These are phyloP conservation scores for Sabuloglossum arenarium DNA, from an alignment of 495 filamentous ascomycete genomes.

Conservation along the genomic window DNA sequence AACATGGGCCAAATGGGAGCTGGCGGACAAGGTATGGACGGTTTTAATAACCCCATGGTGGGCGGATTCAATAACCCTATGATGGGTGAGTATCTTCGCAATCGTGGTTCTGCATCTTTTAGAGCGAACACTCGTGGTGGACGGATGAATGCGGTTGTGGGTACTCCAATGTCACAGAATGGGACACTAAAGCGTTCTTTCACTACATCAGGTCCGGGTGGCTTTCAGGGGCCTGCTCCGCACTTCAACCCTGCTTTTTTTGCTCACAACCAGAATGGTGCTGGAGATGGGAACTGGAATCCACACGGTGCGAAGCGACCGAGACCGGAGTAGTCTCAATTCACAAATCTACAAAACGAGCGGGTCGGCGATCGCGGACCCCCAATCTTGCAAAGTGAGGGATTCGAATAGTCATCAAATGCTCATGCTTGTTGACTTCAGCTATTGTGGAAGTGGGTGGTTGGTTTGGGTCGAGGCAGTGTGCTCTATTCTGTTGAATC, in stretches of 20 bases:
- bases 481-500: background rate
- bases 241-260: slow-evolving; percentile 76
- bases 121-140: background rate
- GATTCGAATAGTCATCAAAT: background rate
- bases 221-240: slow-evolving; percentile 45
- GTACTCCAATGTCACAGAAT: background rate
- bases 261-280: slow-evolving; percentile 30
- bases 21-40: slow-evolving; percentile 35
- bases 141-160: background rate
- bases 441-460: background rate
- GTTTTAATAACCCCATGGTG: slow-evolving; percentile 1
- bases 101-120: background rate
- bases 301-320: slow-evolving; percentile 69
- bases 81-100: slow-evolving; percentile 3
- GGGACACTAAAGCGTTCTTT: slow-evolving; percentile 5
- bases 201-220: slow-evolving; percentile 15
- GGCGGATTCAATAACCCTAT: background rate
- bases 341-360: background rate
- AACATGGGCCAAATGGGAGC: slow-evolving; percentile 37
- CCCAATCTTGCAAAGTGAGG: too few species aligned
- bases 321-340: slow-evolving; percentile 32
- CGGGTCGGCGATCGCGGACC: background rate
- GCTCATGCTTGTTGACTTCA: background rate
- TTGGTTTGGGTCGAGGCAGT: background rate
- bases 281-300: slow-evolving; percentile 47